Evolutionary conservation across 2,329 filamentous ascomycete genomes (phyloP), one percentile per base, ranked within the genome.

Genomic region (Pezicula carpinea): DNA sequence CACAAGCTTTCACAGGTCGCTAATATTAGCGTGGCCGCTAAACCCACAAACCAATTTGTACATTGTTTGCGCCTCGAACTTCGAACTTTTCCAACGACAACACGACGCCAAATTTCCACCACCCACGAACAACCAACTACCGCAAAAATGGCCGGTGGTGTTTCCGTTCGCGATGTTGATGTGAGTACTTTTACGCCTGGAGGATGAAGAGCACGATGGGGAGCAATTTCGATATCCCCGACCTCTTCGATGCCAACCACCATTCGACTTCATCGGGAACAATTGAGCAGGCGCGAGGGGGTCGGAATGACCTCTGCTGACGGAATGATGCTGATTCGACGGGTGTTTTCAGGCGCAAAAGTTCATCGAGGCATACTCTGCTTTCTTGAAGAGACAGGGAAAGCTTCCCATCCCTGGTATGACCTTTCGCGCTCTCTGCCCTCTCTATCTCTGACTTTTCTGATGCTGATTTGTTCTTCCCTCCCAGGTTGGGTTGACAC

Each of bases 401-500:
- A 92, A 92, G 80, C 86, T 93, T 63, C 86, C 87, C 69, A 89
- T 92, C 67, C 88, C 88, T 72, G 87, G 87, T 91, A 82, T 69
- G 83, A 77, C 35, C 49, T 39, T 41, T 17, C 21, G n/a, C 43
- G 38, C 32, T 23, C 13, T 14, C 15, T 22, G 6, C 10, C 38
- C 7, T 18, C n/a, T 17, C 17, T 17, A 7, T 34, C 11, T 33
- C 43, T 17, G 22, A 21, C 18, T 5, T 45, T 33, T 39, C 18
- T n/a, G 17, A 33, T 53, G 50, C 52, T 61, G 51, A 62, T 47
- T 39, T n/a, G 39, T 38, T 44, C 43, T 43, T 45, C 21, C 42
- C 43, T 4, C 5, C 2, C 52, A 95, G 90, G 89, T 80, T 97
- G 92, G 92, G 92, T 96, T 73, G 93, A 99, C 73, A 96, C 92